phyloP scores from a whole-genome alignment of 805 yeast species.

The Hanseniaspora thailandica region DNA sequence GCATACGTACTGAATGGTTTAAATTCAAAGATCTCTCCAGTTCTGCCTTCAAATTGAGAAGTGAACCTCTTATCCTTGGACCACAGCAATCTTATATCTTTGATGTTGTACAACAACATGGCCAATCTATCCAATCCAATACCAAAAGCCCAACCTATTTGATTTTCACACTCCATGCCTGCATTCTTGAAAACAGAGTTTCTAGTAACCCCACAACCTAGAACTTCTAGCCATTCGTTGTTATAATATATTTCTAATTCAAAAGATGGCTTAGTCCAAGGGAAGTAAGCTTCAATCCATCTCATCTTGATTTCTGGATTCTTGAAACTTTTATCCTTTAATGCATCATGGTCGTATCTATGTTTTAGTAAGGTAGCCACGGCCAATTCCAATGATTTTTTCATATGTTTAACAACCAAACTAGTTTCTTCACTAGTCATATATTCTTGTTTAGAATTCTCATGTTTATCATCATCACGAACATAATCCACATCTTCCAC shows the following conservation, averaged over 20 bases:
- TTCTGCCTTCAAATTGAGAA: slow-evolving; percentile 54
- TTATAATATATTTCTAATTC: slow-evolving; percentile 99
- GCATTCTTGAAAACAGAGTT: slow-evolving; percentile 66
- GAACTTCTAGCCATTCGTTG: slow-evolving; percentile 93
- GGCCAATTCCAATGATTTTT: slow-evolving; percentile 71
- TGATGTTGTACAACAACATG: slow-evolving; percentile 87
- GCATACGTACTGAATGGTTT: slow-evolving; percentile 87
- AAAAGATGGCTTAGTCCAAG: slow-evolving; percentile 98
- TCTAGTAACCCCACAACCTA: slow-evolving; percentile 88
- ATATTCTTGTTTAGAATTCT: slow-evolving; percentile 70
- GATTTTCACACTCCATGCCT: slow-evolving; percentile 43
- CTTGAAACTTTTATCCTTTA: slow-evolving; percentile 30
- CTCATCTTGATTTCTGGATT: slow-evolving; percentile 65
- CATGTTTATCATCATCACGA: slow-evolving; percentile 22
- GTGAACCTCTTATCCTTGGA: slow-evolving; percentile 65
- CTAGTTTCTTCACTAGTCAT: slow-evolving; percentile 62
- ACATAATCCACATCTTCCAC: slow-evolving; percentile 60
- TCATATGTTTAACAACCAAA: slow-evolving; percentile 63
- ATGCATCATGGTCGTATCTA: slow-evolving; percentile 29
- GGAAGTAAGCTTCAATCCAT: slow-evolving; percentile 93
- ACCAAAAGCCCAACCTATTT: slow-evolving; percentile 96
- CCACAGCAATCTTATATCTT: slow-evolving; percentile 93
- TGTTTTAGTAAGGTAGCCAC: slow-evolving; percentile 50
- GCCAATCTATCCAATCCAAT: slow-evolving; percentile 91
- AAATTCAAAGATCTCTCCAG: slow-evolving; percentile 48